Evolutionary conservation across 2,329 filamentous ascomycete species (phyloP).

Genomic region (Hypoxylon sp.): DNA sequence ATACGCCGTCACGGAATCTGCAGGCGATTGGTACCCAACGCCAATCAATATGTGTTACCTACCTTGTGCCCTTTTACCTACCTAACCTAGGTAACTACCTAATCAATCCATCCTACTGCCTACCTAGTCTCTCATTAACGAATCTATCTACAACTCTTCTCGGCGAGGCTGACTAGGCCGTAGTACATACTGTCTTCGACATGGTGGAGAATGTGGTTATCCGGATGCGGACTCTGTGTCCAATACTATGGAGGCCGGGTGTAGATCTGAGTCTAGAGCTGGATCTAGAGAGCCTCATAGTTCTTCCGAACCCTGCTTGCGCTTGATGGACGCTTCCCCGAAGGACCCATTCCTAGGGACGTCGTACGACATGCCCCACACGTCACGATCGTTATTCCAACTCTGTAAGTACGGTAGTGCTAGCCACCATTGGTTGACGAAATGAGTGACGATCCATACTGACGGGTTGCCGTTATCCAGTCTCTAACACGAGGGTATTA

Average conservation of each 20-base stretch:
- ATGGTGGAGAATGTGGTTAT: conserved; percentile 61
- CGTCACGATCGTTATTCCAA: conserved; percentile 57
- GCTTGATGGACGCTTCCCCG: conserved; percentile 46
- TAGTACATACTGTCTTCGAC: conserved; percentile 63
- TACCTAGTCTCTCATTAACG: conserved; percentile 15
- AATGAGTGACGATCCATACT: conserved; percentile 29
- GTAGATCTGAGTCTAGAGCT: conserved; percentile 41
- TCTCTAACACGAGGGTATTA: conserved; percentile 60
- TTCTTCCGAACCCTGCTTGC: conserved; percentile 36
- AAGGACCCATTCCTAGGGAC: conserved; percentile 53
- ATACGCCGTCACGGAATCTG: conserved; percentile 40
- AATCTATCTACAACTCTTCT: conserved; percentile 23
- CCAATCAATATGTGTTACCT: conserved; percentile 26
- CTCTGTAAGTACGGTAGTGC: conserved; percentile 54
- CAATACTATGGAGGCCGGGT: conserved; percentile 37
- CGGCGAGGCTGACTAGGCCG: conserved; percentile 36
- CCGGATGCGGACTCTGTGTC: conserved; percentile 47
- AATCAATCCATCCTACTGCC: conserved; percentile 14
- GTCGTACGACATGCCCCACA: conserved; percentile 54
- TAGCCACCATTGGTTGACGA: conserved; percentile 36
- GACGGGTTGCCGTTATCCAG: conserved; percentile 49
- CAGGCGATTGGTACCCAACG: conserved; percentile 41
- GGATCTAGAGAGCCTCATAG: conserved; percentile 48
- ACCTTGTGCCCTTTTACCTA: conserved; percentile 18
- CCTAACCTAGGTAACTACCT: conserved; percentile 19